These are phyloP conservation scores for Nannizzia gypsea DNA, from an alignment of 2,329 filamentous ascomycete genomes.

Conservation along the genomic window DNA sequence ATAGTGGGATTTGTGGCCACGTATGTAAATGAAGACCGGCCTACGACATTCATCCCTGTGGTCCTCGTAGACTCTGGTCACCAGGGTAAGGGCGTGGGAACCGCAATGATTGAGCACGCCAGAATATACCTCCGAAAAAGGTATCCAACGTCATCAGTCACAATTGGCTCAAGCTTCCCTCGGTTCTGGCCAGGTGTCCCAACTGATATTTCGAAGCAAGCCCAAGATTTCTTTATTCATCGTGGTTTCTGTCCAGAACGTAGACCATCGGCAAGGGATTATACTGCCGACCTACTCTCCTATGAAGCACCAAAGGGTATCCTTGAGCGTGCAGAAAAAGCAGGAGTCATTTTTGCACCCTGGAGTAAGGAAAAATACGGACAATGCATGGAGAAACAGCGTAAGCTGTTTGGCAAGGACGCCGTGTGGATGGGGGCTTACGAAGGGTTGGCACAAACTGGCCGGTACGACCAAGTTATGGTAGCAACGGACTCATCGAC, in stretches of 20 bases:
- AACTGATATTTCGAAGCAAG: slow-evolving; percentile 24
- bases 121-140: slow-evolving; percentile 7
- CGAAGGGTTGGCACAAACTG: slow-evolving; percentile 23
- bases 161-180: slow-evolving; percentile 28
- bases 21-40: slow-evolving; percentile 11
- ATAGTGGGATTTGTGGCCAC: slow-evolving; percentile 13
- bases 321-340: slow-evolving; percentile 21
- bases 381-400: slow-evolving; percentile 13
- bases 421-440: slow-evolving; percentile 35
- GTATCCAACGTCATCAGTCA: slow-evolving; percentile 11
- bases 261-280: slow-evolving; percentile 25
- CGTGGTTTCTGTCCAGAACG: slow-evolving; percentile 27
- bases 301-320: slow-evolving; percentile 28
- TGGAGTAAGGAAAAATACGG: slow-evolving; percentile 12
- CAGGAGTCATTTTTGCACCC: slow-evolving; percentile 11
- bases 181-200: slow-evolving; percentile 39
- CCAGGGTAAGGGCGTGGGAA: slow-evolving; percentile 20
- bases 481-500: slow-evolving; percentile 27
- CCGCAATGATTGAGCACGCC: slow-evolving; percentile 10
- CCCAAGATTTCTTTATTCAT: slow-evolving; percentile 32
- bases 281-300: slow-evolving; percentile 29
- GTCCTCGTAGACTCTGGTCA: slow-evolving; percentile 17
- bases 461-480: slow-evolving; percentile 33
- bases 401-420: slow-evolving; percentile 11
- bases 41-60: slow-evolving; percentile 12